These are phyloP conservation scores for Boeremia exigua DNA, from an alignment of 2,329 filamentous ascomycete species.

Conservation along the genomic window DNA sequence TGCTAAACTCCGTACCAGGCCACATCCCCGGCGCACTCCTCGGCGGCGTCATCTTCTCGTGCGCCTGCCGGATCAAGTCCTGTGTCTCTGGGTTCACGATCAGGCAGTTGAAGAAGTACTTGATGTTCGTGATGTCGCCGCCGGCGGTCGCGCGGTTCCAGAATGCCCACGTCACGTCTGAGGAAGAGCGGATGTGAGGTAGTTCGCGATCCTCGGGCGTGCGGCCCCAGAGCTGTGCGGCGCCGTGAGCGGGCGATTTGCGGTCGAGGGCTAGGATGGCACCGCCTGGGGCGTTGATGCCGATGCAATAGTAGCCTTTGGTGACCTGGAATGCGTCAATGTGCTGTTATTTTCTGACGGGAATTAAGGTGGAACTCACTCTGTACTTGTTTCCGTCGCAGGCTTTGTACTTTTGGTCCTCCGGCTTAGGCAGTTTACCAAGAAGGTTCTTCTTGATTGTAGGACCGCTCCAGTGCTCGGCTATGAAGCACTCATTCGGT, in stretches of 20 bases:
- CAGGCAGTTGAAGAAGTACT: constrained; percentile 25
- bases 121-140: constrained; percentile 19
- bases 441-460: constrained; percentile 7
- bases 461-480: constrained; percentile 21
- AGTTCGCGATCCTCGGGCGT: constrained; percentile 16
- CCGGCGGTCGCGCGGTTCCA: constrained; percentile 16
- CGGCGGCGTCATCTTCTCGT: constrained; percentile 8
- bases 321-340: background rate
- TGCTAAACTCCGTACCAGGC: constrained; percentile 26
- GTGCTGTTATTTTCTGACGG: background rate
- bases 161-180: constrained; percentile 31
- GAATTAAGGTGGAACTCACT: background rate
- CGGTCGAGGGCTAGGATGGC: constrained; percentile 16
- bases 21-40: constrained; percentile 14
- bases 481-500: constrained; percentile 21
- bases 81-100: constrained; percentile 23
- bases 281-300: constrained; percentile 17
- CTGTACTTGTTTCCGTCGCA: constrained; percentile 6
- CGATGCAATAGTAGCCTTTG: constrained; percentile 18
- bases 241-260: constrained; percentile 10
- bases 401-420: constrained; percentile 23
- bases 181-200: constrained; percentile 22
- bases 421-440: background rate
- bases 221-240: constrained; percentile 17
- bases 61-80: constrained; percentile 16